Base-by-base conservation (phyloP, 495 filamentous ascomycete genomes). In the Tuber brumale region DNA sequence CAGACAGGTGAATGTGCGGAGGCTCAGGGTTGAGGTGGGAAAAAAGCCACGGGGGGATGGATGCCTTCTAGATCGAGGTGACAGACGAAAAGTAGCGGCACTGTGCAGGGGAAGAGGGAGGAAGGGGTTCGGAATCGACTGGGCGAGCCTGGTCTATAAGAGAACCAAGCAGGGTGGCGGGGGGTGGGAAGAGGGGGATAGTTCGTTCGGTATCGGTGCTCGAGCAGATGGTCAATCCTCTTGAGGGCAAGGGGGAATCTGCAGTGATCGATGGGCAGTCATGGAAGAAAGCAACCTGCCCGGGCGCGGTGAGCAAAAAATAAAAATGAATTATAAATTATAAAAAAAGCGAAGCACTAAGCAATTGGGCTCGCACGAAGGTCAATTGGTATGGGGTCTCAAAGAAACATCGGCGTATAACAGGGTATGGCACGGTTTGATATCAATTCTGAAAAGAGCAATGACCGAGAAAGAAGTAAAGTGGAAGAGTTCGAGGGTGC, bases 11-110 rank as follows among this genome's bases (percentile, higher is more conserved):
- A 77, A 51, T 74, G 76, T 61, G 69, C 42, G 76, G 73, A 61
- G 73, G 73, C 70, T 74, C 78, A 80, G 80, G 80, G 79, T 81
- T 74, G 51, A 70, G 70, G 57, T 39, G 73, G 43, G 48, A 43
- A 41, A 48, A 81, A 81, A 78, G 75, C 72, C 78, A 81, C 74
- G 73, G 73, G 71, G 41, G 79, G 74, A 75, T 76, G 79, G 80
- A 73, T 80, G 77, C 76, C 76, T 78, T 78, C 76, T 72, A 39
- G 76, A 78, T 77, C 72, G 72, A 79, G 72, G 77, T 72, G 76
- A 77, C 77, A 75, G 80, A 75, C 80, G 80, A 81, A 79, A 82
- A 76, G 80, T 76, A 81, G 74, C 80, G 79, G 79, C 74, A 75
- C 69, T 69, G 80, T 79, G 71, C 79, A 81, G 79, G 80, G 80